These are phyloP conservation scores for Sphagnurus paluster DNA, from an alignment of 1,284 basidiomycete genomes.

Conservation along the genomic window DNA sequence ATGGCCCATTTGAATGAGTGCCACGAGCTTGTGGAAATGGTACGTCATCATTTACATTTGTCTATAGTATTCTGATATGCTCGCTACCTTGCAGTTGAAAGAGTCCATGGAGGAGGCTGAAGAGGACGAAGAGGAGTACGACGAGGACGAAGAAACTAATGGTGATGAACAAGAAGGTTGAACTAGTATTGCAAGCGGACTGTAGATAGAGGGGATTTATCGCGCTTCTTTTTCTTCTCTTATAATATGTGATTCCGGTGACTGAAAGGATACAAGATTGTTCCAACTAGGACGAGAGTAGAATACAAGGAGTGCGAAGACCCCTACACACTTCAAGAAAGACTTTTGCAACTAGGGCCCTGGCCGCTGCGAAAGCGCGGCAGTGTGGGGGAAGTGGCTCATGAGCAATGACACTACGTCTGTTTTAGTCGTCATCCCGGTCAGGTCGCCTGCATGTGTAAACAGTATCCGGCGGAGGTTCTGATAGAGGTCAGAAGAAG, in stretches of 20 bases:
- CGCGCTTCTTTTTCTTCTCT: conserved; percentile 4
- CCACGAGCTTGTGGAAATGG: conserved; percentile 94
- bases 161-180: conserved; percentile 21
- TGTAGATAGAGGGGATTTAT: not conserved
- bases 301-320: conserved; percentile 8
- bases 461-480: conserved; percentile 69
- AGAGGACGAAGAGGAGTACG: conserved; percentile 53
- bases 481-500: conserved; percentile 31
- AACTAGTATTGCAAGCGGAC: not conserved
- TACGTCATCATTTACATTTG: conserved; percentile 30
- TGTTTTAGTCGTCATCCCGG: conserved; percentile 67
- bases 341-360: no score
- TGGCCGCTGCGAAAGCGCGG: conserved; percentile 30
- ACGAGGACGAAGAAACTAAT: conserved; percentile 40
- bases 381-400: conserved; percentile 58
- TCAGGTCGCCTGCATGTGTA: conserved; percentile 56
- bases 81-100: conserved; percentile 57
- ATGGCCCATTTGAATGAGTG: conserved; percentile 97
- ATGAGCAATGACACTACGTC: conserved; percentile 65
- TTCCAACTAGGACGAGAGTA: conserved; percentile 3
- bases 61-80: conserved; percentile 1
- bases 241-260: not conserved
- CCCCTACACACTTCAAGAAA: conserved; percentile 1
- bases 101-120: conserved; percentile 76
- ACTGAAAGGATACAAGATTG: conserved; percentile 6